Percentiles rank a stretch among this genome's conserved stretches.
phyloP scores from a whole-genome alignment of 1,284 basidiomycete species.

The Tilletia caries region DNA sequence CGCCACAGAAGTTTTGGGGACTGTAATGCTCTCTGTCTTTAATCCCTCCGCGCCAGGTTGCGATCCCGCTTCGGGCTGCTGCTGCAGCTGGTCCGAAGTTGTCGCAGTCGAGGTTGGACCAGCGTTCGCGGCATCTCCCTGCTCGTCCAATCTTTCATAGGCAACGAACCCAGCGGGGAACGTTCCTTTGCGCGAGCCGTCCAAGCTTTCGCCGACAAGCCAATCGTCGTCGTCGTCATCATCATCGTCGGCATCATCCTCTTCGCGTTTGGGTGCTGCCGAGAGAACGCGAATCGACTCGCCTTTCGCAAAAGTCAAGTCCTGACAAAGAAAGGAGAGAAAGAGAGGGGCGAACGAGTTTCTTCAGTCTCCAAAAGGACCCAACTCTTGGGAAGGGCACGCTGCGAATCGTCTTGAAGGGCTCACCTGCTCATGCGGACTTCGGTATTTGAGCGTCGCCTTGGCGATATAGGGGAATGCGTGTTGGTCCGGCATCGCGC shows the following conservation, averaged over 20 bases:
- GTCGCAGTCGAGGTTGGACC: too few relatives aligned
- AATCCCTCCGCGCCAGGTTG: too few relatives aligned
- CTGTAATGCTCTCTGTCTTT: too few relatives aligned
- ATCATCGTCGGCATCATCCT: conserved; percentile 28
- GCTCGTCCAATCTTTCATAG: conserved; percentile 23
- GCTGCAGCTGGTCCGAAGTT: too few relatives aligned
- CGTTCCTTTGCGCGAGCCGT: conserved; percentile 43
- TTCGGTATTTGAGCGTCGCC: conserved; percentile 45
- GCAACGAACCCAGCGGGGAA: conserved; percentile 52
- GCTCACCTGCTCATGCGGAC: conserved; percentile 41
- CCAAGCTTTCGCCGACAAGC: conserved; percentile 50
- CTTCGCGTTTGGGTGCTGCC: conserved; percentile 31
- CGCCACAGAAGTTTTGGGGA: too few relatives aligned
- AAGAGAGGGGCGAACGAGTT: neutral
- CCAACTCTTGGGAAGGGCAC: too few relatives aligned
- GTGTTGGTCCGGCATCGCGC: neutral
- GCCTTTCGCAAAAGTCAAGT: conserved; percentile 47
- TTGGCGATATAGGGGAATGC: conserved; percentile 35
- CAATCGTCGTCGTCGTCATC: conserved; percentile 53
- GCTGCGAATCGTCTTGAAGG: neutral
- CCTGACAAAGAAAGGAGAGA: neutral
- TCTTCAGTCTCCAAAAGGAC: neutral
- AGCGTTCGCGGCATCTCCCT: conserved; percentile 24
- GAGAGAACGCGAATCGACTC: conserved; percentile 46
- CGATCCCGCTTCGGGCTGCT: too few relatives aligned